Evolutionary conservation across 176 grass and related monocot genomes (phyloP).

Genomic region (Aegilops tauschii): DNA sequence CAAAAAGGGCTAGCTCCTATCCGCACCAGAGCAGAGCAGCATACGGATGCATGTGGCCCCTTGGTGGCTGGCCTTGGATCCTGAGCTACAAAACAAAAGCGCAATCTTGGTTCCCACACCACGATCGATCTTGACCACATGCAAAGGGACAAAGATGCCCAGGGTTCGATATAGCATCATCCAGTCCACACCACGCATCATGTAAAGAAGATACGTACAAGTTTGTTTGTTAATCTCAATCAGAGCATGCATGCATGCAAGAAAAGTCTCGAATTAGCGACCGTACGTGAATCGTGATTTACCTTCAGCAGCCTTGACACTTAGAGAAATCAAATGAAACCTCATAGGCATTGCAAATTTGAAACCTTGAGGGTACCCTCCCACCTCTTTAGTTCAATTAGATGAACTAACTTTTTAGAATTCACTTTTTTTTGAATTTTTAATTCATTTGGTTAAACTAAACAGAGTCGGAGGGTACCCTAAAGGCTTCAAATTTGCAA

Average conservation of each 20-base stretch:
- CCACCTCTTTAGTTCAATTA: too few relatives aligned
- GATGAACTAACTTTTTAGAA: too few relatives aligned
- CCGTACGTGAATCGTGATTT: too few relatives aligned
- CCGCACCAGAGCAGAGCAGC: background rate
- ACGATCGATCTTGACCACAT: conserved; percentile 26
- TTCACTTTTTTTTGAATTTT: too few relatives aligned
- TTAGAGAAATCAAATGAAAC: too few relatives aligned
- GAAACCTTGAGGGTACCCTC: too few relatives aligned
- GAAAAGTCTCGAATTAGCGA: background rate
- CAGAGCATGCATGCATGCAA: background rate
- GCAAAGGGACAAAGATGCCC: conserved; percentile 14
- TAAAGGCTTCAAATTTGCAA: too few relatives aligned
- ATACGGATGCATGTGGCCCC: background rate
- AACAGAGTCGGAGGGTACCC: too few relatives aligned
- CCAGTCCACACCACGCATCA: background rate
- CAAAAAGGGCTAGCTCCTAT: background rate
- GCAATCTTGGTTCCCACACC: conserved; percentile 14
- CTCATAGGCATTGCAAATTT: too few relatives aligned
- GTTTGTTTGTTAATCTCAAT: background rate
- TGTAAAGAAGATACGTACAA: conserved; percentile 6
- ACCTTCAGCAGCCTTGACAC: too few relatives aligned
- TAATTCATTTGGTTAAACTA: too few relatives aligned
- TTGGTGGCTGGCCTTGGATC: background rate
- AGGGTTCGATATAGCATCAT: background rate
- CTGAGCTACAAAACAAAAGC: conserved; percentile 19